A percentile compares a stretch with the other conserved stretches of the same genome.
These are phyloP conservation scores for Nannizzia gypsea DNA, from an alignment of 2,329 filamentous ascomycete genomes.

Conservation along the genomic window DNA sequence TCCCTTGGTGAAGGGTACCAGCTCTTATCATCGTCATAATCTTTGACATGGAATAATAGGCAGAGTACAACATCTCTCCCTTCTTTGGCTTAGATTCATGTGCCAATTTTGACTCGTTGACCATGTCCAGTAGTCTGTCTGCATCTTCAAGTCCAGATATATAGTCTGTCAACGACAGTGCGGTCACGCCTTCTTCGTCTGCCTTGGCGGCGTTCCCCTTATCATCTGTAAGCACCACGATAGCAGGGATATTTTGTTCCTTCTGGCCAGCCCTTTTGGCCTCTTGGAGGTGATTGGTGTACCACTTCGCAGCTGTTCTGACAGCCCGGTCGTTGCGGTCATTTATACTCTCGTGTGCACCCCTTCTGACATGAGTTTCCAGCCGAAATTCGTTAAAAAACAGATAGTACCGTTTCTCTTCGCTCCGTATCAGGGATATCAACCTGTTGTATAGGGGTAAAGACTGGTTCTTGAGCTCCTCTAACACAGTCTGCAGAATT, in stretches of 20 bases:
- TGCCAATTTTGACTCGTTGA: constrained; percentile 64
- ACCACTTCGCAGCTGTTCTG: constrained; percentile 77
- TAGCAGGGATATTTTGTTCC: constrained; percentile 52
- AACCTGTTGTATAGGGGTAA: constrained; percentile 90
- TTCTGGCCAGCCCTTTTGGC: constrained; percentile 43
- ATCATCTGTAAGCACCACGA: constrained; percentile 93
- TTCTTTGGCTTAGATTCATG: constrained; percentile 53
- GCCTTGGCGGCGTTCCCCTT: constrained; percentile 76
- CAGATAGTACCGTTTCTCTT: constrained; percentile 94
- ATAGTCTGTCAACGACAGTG: constrained; percentile 60
- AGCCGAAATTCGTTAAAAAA: constrained; percentile 98
- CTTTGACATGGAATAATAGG: constrained; percentile 79
- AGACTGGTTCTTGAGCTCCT: constrained; percentile 89
- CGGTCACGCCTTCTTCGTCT: constrained; percentile 59
- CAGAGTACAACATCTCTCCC: constrained; percentile 66
- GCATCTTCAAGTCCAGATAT: constrained; percentile 74
- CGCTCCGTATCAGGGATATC: constrained; percentile 80
- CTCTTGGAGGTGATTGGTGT: constrained; percentile 63
- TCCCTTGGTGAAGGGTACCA: constrained; percentile 81
- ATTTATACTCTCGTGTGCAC: constrained; percentile 76
- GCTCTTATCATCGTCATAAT: constrained; percentile 89
- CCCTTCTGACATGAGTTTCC: constrained; percentile 73
- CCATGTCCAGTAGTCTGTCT: constrained; percentile 82
- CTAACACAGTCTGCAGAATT: constrained; percentile 86
- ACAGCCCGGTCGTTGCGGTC: constrained; percentile 93